Percentiles rank a stretch among this genome's conserved stretches.
Evolutionary conservation across 2,329 filamentous ascomycete genomes (phyloP).

Genomic region (Celoporthe dispersa): DNA sequence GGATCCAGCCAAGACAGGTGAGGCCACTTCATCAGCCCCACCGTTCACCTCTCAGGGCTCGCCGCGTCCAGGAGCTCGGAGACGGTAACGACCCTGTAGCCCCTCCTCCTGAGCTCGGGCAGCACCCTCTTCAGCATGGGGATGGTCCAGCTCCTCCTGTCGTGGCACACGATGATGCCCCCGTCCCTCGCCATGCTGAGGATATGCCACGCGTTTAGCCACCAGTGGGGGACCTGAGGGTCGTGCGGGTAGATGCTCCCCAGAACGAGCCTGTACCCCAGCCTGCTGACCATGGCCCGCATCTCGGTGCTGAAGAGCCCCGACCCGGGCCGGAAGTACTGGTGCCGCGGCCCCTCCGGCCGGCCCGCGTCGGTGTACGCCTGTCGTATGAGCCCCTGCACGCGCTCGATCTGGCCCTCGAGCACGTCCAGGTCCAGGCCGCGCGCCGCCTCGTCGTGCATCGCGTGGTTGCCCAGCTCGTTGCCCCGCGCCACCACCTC

Average conservation of each 20-base stretch:
- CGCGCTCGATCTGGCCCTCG: slow-evolving; percentile 63
- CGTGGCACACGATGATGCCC: slow-evolving; percentile 84
- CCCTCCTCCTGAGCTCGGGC: slow-evolving; percentile 69
- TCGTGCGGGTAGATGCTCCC: slow-evolving; percentile 90
- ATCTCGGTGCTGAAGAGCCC: slow-evolving; percentile 80
- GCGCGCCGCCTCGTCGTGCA: slow-evolving; percentile 80
- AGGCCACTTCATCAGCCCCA: not conserved
- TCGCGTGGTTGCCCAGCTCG: slow-evolving; percentile 86
- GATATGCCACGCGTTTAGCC: slow-evolving; percentile 77
- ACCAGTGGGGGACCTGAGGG: slow-evolving; percentile 74
- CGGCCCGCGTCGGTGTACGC: slow-evolving; percentile 57
- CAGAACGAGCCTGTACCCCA: slow-evolving; percentile 76
- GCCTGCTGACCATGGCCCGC: slow-evolving; percentile 59
- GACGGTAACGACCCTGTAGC: slow-evolving; percentile 74
- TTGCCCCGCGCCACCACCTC: slow-evolving; percentile 65
- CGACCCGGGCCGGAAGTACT: slow-evolving; percentile 82
- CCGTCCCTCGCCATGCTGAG: slow-evolving; percentile 79
- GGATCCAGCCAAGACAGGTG: not conserved
- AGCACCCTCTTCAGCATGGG: slow-evolving; percentile 78
- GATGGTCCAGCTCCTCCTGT: slow-evolving; percentile 79
- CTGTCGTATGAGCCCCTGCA: slow-evolving; percentile 62
- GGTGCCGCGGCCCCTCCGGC: slow-evolving; percentile 49
- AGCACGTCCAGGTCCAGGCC: slow-evolving; percentile 64
- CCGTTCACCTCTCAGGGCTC: not conserved
- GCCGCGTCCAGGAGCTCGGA: slow-evolving; percentile 62